Evolutionary conservation across 305 asterid genomes (phyloP), one percentile per base, ranked within the genome.

Genomic region (Fraxinus paxiana): DNA sequence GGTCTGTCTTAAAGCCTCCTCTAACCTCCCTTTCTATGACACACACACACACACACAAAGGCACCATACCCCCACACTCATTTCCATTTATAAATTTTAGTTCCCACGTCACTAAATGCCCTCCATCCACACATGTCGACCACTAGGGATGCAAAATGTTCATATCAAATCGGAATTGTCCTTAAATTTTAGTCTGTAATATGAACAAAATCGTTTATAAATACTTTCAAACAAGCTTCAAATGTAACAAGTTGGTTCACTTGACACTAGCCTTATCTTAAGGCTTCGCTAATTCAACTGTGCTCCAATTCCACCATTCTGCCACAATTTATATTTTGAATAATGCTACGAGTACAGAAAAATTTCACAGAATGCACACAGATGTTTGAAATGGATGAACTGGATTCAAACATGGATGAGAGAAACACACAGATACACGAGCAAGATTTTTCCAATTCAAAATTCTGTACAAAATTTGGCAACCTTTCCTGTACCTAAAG

Each of bases 1-100:
- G 85, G 73, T 76, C 77, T 82, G 88, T 83, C 90, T 88, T 90
- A 80, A 90, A 92, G 90, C 76, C 86, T 82, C 85, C 30, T 75
- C 85, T 79, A 59, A 86, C 82, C 76, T 51, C 54, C 83, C 69
- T 41, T 77, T 75, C 78, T 65, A 22, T 59, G 70, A 31, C 70
- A 1, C 30, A 28, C 2, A 24, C 26, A 24, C 26, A 24, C 26
- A 17, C 28, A 18, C 67, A 18, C 67, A 56, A 18, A 56, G 28
- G 26, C 69, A 56, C 67, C 67, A 18, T 5, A 34, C 30, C 24
- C 30, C 34, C 65, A 17, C 75, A 5, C 41, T 37, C 8, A 75
- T 20, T 5, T 20, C 24, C 38, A 43, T 5, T 33, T 0, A 77
- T 13, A 41, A 22, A 22, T 61, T 22, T 31, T 22, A n/a, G 17